These are phyloP conservation scores for Ilyonectria mors-panacis DNA, from an alignment of 2,329 filamentous ascomycete genomes.

Conservation along the genomic window DNA sequence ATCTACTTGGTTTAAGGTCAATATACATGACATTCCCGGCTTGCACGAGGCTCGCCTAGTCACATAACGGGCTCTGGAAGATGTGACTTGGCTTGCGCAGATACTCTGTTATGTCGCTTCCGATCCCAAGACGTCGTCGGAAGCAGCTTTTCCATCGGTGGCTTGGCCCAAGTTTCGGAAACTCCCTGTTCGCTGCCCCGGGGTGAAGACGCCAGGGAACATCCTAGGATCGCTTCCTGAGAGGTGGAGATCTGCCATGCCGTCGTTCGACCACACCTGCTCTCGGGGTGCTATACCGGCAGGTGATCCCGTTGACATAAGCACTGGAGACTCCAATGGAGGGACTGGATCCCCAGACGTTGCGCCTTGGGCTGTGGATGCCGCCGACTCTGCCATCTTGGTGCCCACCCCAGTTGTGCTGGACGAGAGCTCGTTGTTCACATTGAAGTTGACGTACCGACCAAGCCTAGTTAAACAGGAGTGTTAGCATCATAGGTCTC, in stretches of 20 bases:
- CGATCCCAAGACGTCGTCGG: slow-evolving; percentile 37
- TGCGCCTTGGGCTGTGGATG: slow-evolving; percentile 27
- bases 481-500: slow-evolving; percentile 17
- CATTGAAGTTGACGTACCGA: slow-evolving; percentile 58
- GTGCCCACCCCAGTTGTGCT: slow-evolving; percentile 27
- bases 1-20: background rate
- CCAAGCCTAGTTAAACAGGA: slow-evolving; percentile 54
- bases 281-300: slow-evolving; percentile 49
- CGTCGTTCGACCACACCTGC: slow-evolving; percentile 55
- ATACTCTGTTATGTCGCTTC: slow-evolving; percentile 21
- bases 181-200: slow-evolving; percentile 62
- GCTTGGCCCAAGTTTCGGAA: slow-evolving; percentile 49
- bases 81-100: background rate
- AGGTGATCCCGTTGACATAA: slow-evolving; percentile 38
- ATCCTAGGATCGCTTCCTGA: slow-evolving; percentile 76
- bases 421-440: slow-evolving; percentile 38
- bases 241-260: slow-evolving; percentile 62
- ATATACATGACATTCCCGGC: background rate
- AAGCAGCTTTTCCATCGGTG: slow-evolving; percentile 39
- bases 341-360: slow-evolving; percentile 20
- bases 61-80: background rate
- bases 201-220: slow-evolving; percentile 78
- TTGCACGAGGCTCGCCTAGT: background rate
- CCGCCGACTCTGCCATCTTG: slow-evolving; percentile 38
- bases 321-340: slow-evolving; percentile 31